These are phyloP conservation scores for Stachybotrys chartarum DNA, from an alignment of 2,329 filamentous ascomycete genomes.

Conservation along the genomic window DNA sequence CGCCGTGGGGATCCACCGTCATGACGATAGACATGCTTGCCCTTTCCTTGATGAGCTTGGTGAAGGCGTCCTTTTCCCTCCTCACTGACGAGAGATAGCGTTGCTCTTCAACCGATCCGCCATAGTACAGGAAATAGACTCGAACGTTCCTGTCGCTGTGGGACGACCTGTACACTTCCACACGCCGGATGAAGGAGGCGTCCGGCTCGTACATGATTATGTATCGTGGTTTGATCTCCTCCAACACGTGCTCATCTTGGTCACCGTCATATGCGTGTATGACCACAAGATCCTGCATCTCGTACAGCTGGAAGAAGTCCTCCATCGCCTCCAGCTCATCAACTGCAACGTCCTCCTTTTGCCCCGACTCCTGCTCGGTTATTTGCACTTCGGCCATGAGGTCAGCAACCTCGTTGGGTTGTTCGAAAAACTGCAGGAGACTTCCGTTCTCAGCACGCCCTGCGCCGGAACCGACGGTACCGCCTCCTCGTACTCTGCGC, in stretches of 20 bases:
- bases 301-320: constrained; percentile 83
- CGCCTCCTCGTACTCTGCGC: constrained; percentile 75
- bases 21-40: constrained; percentile 88
- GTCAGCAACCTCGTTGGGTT: constrained; percentile 71
- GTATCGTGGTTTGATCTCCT: constrained; percentile 87
- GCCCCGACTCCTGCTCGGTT: constrained; percentile 66
- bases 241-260: constrained; percentile 91
- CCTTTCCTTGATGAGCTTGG: constrained; percentile 87
- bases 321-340: constrained; percentile 90
- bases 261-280: constrained; percentile 94
- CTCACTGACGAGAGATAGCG: constrained; percentile 82
- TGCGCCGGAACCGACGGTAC: constrained; percentile 46
- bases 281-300: constrained; percentile 82
- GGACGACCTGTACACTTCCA: constrained; percentile 93
- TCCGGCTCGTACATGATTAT: constrained; percentile 99
- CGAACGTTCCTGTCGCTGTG: constrained; percentile 83
- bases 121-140: constrained; percentile 96
- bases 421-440: constrained; percentile 73
- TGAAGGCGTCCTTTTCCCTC: constrained; percentile 95
- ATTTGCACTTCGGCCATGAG: constrained; percentile 77
- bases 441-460: constrained; percentile 66
- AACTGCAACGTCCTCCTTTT: constrained; percentile 65
- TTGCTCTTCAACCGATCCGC: constrained; percentile 91
- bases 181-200: constrained; percentile 83
- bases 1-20: constrained; percentile 60